phyloP scores from a whole-genome alignment of 306 rosid genomes.

The Acmispon strigosus region DNA sequence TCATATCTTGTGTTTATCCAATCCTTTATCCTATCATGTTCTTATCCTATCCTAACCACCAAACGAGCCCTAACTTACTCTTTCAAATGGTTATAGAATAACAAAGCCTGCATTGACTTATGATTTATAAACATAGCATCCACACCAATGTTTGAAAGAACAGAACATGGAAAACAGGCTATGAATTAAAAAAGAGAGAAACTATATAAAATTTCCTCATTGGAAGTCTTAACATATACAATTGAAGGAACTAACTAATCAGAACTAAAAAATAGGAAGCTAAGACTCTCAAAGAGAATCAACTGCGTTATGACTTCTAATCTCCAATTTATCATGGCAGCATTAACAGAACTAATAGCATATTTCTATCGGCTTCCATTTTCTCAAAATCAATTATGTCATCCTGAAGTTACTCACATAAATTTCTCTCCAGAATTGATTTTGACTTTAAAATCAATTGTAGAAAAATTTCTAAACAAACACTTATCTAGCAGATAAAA shows the following conservation, averaged over 20 bases:
- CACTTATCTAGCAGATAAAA: conserved; percentile 36
- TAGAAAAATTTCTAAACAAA: no score
- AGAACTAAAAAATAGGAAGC: neutral
- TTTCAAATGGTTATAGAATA: conserved; percentile 7
- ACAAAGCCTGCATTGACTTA: neutral
- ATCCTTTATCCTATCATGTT: no score
- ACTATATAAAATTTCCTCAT: neutral
- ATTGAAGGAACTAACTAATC: neutral
- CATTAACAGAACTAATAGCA: no score
- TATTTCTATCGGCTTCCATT: no score
- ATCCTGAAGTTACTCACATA: no score
- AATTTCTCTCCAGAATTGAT: no score
- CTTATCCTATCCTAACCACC: no score
- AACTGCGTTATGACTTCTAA: neutral
- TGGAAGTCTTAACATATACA: conserved; percentile 6
- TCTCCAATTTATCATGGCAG: no score
- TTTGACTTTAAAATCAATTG: no score
- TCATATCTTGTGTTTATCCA: no score
- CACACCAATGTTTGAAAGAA: neutral
- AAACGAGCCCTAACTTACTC: no score
- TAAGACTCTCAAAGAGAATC: neutral
- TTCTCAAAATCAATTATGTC: no score
- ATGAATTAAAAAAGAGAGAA: neutral
- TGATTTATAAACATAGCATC: neutral
- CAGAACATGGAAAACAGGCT: neutral